phyloP scores from a whole-genome alignment of 192 early-diverging fungal species.

The Allomyces javanicus region DNA sequence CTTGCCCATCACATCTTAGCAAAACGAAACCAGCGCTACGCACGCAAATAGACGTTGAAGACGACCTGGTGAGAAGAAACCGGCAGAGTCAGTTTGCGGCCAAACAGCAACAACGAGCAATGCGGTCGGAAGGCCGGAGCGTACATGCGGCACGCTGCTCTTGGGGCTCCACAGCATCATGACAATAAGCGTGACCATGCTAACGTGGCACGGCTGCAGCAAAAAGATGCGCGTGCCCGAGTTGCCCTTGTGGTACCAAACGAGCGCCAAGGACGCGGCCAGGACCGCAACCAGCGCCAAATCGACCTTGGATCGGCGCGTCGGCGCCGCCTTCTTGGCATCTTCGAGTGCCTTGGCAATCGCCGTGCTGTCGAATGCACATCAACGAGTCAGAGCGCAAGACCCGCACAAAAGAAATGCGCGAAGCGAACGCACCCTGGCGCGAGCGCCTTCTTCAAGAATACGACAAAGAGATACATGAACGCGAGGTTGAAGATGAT shows the following conservation, averaged over 20 bases:
- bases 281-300: conserved; percentile 9
- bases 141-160: conserved; percentile 2
- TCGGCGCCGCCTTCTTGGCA: background rate
- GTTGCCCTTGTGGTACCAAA: conserved; percentile 18
- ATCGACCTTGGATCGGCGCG: background rate
- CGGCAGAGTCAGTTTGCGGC: background rate
- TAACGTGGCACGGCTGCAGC: conserved; percentile 39
- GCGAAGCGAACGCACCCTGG: background rate
- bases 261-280: conserved; percentile 15
- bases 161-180: conserved; percentile 20
- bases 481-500: background rate
- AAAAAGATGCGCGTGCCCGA: conserved; percentile 19
- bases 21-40: too few species aligned
- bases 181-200: conserved; percentile 18
- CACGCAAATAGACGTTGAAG: conserved; percentile 31
- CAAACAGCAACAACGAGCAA: background rate
- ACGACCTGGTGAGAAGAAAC: conserved; percentile 14
- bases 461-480: background rate
- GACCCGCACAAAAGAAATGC: background rate
- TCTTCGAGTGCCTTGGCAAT: background rate
- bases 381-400: background rate
- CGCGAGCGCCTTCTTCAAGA: background rate
- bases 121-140: background rate
- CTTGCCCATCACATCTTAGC: too few species aligned
- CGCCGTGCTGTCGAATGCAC: background rate